These are phyloP conservation scores for Mortierella hygrophila DNA, from an alignment of 192 early-diverging fungal genomes.

Conservation along the genomic window DNA sequence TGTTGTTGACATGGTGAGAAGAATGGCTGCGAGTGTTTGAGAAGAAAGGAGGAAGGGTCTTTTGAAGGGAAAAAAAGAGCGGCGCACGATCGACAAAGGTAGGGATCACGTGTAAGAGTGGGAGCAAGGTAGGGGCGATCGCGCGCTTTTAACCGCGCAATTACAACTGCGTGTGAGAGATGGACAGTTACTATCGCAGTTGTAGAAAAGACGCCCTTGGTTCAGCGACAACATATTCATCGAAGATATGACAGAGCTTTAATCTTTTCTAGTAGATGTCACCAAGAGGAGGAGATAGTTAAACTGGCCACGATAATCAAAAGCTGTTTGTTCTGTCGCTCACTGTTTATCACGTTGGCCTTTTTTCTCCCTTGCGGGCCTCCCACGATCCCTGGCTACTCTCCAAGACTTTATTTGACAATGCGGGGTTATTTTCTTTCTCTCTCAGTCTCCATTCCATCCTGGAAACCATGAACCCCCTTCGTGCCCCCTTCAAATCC, in stretches of 20 bases:
- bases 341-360: background rate
- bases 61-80: background rate
- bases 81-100: background rate
- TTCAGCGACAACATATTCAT: too few species aligned
- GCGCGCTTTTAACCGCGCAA: background rate
- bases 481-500: background rate
- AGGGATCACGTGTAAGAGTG: background rate
- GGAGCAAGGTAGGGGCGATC: background rate
- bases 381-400: background rate
- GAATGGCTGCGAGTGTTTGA: background rate
- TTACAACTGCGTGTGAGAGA: too few species aligned
- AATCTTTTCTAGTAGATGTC: too few species aligned
- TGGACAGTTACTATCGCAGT: too few species aligned
- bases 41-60: background rate
- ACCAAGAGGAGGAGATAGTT: background rate
- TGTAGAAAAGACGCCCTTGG: too few species aligned
- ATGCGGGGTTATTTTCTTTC: background rate
- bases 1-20: background rate
- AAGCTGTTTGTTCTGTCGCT: background rate
- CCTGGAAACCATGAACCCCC: conserved; percentile 5
- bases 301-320: background rate
- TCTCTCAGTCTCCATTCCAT: background rate
- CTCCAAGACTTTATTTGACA: background rate
- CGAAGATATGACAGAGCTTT: too few species aligned
- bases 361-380: background rate